Evolutionary conservation across 305 asterid genomes (phyloP).

Genomic region (Striga hermonthica): DNA sequence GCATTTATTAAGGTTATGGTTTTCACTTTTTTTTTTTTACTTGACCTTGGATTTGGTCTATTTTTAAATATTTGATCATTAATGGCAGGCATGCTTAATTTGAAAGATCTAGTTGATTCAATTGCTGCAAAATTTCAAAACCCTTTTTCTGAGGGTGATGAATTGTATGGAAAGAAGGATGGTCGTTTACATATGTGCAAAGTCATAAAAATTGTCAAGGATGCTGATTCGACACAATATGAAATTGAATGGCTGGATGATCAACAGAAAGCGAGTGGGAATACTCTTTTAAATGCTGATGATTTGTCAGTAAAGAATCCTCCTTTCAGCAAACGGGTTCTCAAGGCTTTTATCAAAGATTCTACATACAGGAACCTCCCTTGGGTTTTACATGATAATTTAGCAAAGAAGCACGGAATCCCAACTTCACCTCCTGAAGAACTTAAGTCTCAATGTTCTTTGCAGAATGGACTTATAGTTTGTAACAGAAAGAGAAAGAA

Average conservation of each 20-base stretch:
- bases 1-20: conserved; percentile 22
- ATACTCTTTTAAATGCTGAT: conserved; percentile 49
- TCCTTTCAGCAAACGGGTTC: conserved; percentile 71
- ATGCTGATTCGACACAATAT: conserved; percentile 48
- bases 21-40: conserved; percentile 9
- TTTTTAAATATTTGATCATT: conserved; percentile 10
- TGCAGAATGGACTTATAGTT: conserved; percentile 66
- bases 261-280: conserved; percentile 50
- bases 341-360: conserved; percentile 82
- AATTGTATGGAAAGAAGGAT: conserved; percentile 70
- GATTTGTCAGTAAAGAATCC: conserved; percentile 57
- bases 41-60: conserved; percentile 16
- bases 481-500: conserved; percentile 68
- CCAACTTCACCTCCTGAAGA: conserved; percentile 63
- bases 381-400: conserved; percentile 84
- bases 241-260: conserved; percentile 77
- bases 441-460: conserved; percentile 43
- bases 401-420: conserved; percentile 76
- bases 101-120: conserved; percentile 68
- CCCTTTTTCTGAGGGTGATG: conserved; percentile 62
- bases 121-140: conserved; percentile 75
- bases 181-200: conserved; percentile 60
- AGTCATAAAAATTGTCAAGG: conserved; percentile 58
- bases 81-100: conserved; percentile 73
- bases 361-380: conserved; percentile 79